Evolutionary conservation across 2,329 filamentous ascomycete species (phyloP).

Genomic region (Penicillium griseofulvum): DNA sequence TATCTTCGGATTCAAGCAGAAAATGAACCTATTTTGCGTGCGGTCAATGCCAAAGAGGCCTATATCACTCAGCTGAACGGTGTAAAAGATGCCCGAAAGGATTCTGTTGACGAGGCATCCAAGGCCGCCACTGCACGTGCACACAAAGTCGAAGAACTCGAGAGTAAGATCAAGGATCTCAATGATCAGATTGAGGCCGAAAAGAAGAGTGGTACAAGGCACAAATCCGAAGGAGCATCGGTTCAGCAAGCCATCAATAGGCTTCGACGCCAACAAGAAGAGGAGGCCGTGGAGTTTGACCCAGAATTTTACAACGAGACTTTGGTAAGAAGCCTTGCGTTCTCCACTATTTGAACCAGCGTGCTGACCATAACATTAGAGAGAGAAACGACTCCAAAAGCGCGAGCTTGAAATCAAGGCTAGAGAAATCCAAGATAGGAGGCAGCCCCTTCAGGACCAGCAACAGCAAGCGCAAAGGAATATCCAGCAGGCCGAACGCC

Average conservation of each 20-base stretch:
- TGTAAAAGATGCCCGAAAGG: conserved; percentile 56
- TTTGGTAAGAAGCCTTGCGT: conserved; percentile 56
- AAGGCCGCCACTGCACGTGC: conserved; percentile 42
- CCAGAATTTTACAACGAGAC: conserved; percentile 67
- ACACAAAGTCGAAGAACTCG: conserved; percentile 41
- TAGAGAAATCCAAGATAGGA: conserved; percentile 41
- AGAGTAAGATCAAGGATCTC: conserved; percentile 38
- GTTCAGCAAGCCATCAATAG: conserved; percentile 59
- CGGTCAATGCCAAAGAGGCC: conserved; percentile 65
- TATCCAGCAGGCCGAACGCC: conserved; percentile 44
- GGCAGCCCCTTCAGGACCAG: conserved; percentile 30
- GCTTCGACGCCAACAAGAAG: conserved; percentile 62
- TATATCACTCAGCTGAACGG: conserved; percentile 60
- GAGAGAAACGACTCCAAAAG: conserved; percentile 51
- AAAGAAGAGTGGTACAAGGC: conserved; percentile 49
- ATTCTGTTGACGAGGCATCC: conserved; percentile 56
- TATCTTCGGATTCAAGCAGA: conserved; percentile 60
- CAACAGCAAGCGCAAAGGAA: conserved; percentile 37
- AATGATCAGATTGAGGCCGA: conserved; percentile 50
- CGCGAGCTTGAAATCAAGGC: conserved; percentile 42
- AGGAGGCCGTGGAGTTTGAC: conserved; percentile 66
- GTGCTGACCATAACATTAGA: conserved; percentile 44
- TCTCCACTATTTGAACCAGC: background rate
- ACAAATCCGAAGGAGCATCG: conserved; percentile 52
- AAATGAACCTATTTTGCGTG: conserved; percentile 65